Evolutionary conservation across 495 filamentous ascomycete genomes (phyloP), one percentile per base, ranked within the genome.

Genomic region (Achaetomiella virescens): DNA sequence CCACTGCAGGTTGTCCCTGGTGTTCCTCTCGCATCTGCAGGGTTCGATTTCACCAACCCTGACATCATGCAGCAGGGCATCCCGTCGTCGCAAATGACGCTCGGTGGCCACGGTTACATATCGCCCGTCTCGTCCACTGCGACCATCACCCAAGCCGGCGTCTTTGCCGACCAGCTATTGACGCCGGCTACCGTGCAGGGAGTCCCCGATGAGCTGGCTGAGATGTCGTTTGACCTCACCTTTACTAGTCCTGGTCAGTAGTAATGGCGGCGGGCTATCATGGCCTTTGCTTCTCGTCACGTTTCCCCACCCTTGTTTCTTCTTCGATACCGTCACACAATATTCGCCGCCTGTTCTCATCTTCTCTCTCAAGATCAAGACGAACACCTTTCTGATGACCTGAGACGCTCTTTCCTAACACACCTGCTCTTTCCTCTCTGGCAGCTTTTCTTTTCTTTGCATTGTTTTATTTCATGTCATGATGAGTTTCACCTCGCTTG

Each of bases 1-100:
- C 55, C 63, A 6, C 49, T 72, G 52, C 57, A 58, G 33, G 44
- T n/a, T n/a, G n/a, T n/a, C n/a, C n/a, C n/a, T n/a, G n/a, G 46
- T 27, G 62, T 72, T 50, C 73, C 74, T 25, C 68, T 75, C 37
- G 72, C 72, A 15, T 72, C 73, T 1, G 66, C 72, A 3, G 67
- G 65, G 15, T 75, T 75, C 52, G 64, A 61, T 33, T 71, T 68
- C 29, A 47, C 27, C 12, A 27, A 44, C 18, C 41, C 44, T 7
- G 58, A 57, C 29, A 36, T 40, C 9, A 27, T 38, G 9, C 55
- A 63, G 18, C 60, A 61, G 20, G 57, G 55, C 54, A 59, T 59
- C 47, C 27, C 65, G 0, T 51, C 64, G 2, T 54, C 59, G 9
- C 63, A 71, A 53, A 65, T 66, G 18, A 57, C 54, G 46, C 54